Evolutionary conservation across 371 early-diverging fungal genomes (phyloP), one percentile per base, ranked within the genome.

Genomic region (Circinella umbellata): DNA sequence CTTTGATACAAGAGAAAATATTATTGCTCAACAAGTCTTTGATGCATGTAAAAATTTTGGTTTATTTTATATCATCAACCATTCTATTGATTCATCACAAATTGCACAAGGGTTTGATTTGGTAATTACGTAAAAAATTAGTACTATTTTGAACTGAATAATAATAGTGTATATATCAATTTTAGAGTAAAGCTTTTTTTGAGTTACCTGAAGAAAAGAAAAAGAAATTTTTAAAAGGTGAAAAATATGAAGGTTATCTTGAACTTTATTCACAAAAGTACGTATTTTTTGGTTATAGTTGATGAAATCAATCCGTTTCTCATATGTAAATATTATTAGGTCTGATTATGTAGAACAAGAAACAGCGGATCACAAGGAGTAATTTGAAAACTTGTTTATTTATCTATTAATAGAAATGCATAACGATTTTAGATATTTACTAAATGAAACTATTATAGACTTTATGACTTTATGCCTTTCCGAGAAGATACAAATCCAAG

Each of bases 381-480:
- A 75, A 70, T 66, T 71, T 4, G 34, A 61, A 60, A 46, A 51
- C 8, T n/a, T 4, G 51, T 15, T 14, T 51, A 17, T 27, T n/a
- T 15, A 49, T 49, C 14, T 47, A n/a, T 15, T 5, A 5, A 6
- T 17, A 51, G 51, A 51, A 51, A 51, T 15, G 14, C 15, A 13
- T 15, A 0, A 51, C n/a, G 7, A 15, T 17, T 15, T 15, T 51
- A n/a, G n/a, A n/a, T n/a, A n/a, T n/a, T n/a, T n/a, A n/a, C n/a
- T n/a, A n/a, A n/a, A n/a, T n/a, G n/a, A n/a, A n/a, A n/a, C n/a
- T n/a, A n/a, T n/a, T n/a, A n/a, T n/a, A n/a, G 88, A 71, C 84
- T 81, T 0, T 88, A 81, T 57, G 89, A 90, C 64, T 75, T 88
- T 64, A 71, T 80, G 38, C 86, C 81, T 68, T 76, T 78, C 53